Evolutionary conservation across 257 asterid species (phyloP).

Genomic region (Capsicum baccatum): DNA sequence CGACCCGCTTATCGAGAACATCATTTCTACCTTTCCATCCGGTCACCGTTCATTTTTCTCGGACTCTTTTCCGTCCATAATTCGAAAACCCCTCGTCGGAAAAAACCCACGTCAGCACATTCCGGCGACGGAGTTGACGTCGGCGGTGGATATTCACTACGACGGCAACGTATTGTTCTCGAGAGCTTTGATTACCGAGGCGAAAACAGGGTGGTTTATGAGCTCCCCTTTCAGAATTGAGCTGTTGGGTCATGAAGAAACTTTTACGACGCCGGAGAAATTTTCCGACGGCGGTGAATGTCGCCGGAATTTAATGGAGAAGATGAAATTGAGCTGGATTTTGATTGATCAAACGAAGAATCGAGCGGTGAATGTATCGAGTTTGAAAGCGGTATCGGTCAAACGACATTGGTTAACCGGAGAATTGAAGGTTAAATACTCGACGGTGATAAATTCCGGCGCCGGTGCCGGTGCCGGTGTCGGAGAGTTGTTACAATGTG

Average conservation of each 20-base stretch:
- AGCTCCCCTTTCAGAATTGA: slow-evolving; percentile 67
- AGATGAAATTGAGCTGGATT: slow-evolving; percentile 73
- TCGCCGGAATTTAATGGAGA: slow-evolving; percentile 41
- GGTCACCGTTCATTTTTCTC: slow-evolving; percentile 70
- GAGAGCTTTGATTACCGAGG: slow-evolving; percentile 47
- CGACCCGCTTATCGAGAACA: slow-evolving; percentile 40
- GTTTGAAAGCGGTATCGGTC: slow-evolving; percentile 59
- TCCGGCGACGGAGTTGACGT: slow-evolving; percentile 33
- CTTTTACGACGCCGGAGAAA: slow-evolving; percentile 49
- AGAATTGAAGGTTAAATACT: slow-evolving; percentile 54
- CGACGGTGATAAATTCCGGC: slow-evolving; percentile 51
- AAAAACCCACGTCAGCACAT: background rate
- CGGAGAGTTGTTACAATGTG: slow-evolving; percentile 53
- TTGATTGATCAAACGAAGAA: slow-evolving; percentile 56
- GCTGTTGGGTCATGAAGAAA: slow-evolving; percentile 52
- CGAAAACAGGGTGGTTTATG: slow-evolving; percentile 62
- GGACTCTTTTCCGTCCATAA: slow-evolving; percentile 60
- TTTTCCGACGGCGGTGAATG: slow-evolving; percentile 51
- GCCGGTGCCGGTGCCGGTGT: slow-evolving; percentile 26
- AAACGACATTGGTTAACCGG: slow-evolving; percentile 74
- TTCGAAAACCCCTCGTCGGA: background rate
- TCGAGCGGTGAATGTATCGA: slow-evolving; percentile 67
- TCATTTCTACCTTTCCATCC: slow-evolving; percentile 55
- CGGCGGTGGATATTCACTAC: slow-evolving; percentile 72
- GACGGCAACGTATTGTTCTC: slow-evolving; percentile 55